Percentiles rank a stretch among this genome's conserved stretches.
Conservation (phyloP, 1,139 yeast genomes). For the Diutina rugosa region DNA sequence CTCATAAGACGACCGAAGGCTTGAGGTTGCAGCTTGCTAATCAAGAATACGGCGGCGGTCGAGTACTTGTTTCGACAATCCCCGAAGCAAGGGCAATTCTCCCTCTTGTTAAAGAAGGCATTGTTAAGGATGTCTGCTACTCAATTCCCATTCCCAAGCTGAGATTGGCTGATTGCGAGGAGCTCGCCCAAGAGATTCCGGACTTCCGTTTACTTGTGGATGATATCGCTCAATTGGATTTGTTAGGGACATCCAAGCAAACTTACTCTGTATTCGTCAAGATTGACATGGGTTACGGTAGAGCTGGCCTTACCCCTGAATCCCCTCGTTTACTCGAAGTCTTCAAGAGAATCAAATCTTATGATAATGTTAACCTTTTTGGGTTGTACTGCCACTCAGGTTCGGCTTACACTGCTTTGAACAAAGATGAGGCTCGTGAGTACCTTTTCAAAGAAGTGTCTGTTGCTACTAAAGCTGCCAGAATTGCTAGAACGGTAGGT, state of each 20-base stretch:
- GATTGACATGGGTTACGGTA: slow-evolving; percentile 45
- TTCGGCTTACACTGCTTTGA: slow-evolving; percentile 46
- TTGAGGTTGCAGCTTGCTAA: slow-evolving; percentile 14
- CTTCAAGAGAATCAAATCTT: slow-evolving; percentile 6
- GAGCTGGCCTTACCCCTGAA: slow-evolving; percentile 45
- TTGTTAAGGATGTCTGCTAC: slow-evolving; percentile 47
- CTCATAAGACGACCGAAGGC: slow-evolving; percentile 46
- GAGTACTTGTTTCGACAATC: slow-evolving; percentile 59
- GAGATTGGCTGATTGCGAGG: slow-evolving; percentile 37
- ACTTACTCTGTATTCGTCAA: slow-evolving; percentile 45
- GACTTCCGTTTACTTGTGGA: slow-evolving; percentile 50
- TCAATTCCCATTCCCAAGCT: slow-evolving; percentile 56
- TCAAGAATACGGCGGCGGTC: slow-evolving; percentile 14
- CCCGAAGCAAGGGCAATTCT: slow-evolving; percentile 49
- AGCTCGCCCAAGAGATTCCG: slow-evolving; percentile 26
- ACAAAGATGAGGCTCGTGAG: slow-evolving; percentile 33
- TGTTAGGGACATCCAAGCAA: slow-evolving; percentile 21
- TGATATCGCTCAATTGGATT: slow-evolving; percentile 39
- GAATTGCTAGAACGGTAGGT: slow-evolving; percentile 5
- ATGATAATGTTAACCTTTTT: slow-evolving; percentile 27
- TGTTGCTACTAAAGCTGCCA: slow-evolving; percentile 44
- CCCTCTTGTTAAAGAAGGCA: slow-evolving; percentile 28
- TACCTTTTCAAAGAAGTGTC: slow-evolving; percentile 41
- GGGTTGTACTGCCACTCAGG: slow-evolving; percentile 80
- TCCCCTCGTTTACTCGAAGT: slow-evolving; percentile 16